phyloP scores from a whole-genome alignment of 1,284 basidiomycete genomes.

The Ganoderma multipileum region DNA sequence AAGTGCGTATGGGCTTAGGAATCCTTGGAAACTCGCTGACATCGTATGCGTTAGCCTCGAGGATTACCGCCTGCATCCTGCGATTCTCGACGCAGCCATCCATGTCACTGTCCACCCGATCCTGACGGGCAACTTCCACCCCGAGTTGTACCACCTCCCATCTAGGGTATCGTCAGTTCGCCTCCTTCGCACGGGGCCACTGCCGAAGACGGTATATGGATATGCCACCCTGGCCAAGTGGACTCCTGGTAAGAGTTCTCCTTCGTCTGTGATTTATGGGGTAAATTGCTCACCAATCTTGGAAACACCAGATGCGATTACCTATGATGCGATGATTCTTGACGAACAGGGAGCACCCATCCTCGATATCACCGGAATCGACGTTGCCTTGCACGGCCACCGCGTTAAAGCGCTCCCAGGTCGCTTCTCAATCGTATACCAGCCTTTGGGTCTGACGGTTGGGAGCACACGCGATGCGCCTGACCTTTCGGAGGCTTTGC shows the following conservation, averaged over 20 bases:
- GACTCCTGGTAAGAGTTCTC: constrained; percentile 31
- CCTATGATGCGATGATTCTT: constrained; percentile 28
- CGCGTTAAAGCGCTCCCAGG: constrained; percentile 10
- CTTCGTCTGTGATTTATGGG: background rate
- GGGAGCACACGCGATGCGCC: background rate
- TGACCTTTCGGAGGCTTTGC: background rate
- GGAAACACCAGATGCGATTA: constrained; percentile 22
- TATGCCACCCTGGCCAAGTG: constrained; percentile 30
- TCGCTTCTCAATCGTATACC: constrained; percentile 27
- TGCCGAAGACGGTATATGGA: constrained; percentile 27
- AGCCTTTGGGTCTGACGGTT: constrained; percentile 2
- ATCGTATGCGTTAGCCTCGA: constrained; percentile 13
- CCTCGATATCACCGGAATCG: constrained; percentile 23
- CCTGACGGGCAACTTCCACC: constrained; percentile 33
- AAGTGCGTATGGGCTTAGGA: constrained; percentile 23
- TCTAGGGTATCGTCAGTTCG: constrained; percentile 30
- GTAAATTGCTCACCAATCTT: background rate
- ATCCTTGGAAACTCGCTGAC: background rate
- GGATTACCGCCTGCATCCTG: constrained; percentile 43
- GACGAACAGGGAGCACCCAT: constrained; percentile 24
- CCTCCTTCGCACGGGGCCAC: constrained; percentile 18
- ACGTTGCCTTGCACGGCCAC: constrained; percentile 27
- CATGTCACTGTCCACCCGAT: constrained; percentile 38
- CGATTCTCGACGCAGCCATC: constrained; percentile 44
- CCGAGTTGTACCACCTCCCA: constrained; percentile 39